Base-by-base conservation (phyloP, 2,329 filamentous ascomycete genomes). In the Cercospora beticola region DNA sequence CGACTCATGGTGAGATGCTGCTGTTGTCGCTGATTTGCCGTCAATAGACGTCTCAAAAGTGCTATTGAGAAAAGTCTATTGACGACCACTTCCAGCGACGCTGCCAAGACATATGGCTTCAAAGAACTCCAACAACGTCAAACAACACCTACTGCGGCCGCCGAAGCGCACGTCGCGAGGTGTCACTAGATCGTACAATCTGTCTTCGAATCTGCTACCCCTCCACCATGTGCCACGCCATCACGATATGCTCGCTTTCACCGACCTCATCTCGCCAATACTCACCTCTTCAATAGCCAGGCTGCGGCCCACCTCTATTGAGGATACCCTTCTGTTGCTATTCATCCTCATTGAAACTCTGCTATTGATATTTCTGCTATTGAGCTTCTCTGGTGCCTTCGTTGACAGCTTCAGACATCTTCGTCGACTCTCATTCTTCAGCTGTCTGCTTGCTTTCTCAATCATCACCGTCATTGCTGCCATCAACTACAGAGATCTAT, bases 1-100 rank as follows among this genome's bases (percentile, higher is more conserved):
- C 33, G 1, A 40, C 14, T 6, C 14, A 28, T 9, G 49, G 49
- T 30, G 21, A 16, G 2, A n/a, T 31, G 56, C 2, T 26, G 28
- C 54, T 28, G 54, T 12, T 18, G 16, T 57, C 46, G 14, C 54
- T 57, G 54, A 57, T 30, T 2, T 52, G 66, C 64, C 63, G 65
- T 63, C 68, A 68, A 70, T 70, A 66, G 33, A 31, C 3, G 70
- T 71, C 54, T 72, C 70, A 66, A 30, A 30, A 65, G 56, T 61
- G 49, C 68, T 71, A 73, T 74, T 74, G 72, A 71, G 64, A 66
- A 70, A 12, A 68, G 70, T 66, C 67, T 75, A 76, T 76, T 76
- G 74, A 76, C 70, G 67, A 72, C 73, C 74, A 67, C 70, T 75
- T 72, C 43, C 73, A 70, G 70, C 30, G 59, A 60, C 60, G 57